Conservation (phyloP, 306 rosid species). For the Cercis canadensis region DNA sequence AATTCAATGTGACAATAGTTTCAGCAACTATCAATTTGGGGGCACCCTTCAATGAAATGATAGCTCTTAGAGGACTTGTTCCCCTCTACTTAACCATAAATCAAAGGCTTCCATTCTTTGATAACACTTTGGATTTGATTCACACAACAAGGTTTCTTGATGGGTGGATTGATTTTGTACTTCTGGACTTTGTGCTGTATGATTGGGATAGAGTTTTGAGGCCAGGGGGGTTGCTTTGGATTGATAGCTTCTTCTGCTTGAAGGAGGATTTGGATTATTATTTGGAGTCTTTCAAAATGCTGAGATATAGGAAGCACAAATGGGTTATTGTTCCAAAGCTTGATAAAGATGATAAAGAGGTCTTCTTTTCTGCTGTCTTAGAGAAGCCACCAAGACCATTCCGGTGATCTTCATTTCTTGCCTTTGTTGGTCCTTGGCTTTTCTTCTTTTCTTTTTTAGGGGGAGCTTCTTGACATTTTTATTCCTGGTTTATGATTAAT, state of each 20-base stretch:
- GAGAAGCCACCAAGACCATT: conserved; percentile 80
- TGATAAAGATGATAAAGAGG: conserved; percentile 66
- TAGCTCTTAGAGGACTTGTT: conserved; percentile 78
- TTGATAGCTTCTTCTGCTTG: conserved; percentile 76
- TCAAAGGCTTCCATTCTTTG: conserved; percentile 77
- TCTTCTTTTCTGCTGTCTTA: conserved; percentile 79
- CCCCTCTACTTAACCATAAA: conserved; percentile 72
- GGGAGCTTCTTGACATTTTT: neutral
- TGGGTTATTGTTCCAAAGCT: conserved; percentile 78
- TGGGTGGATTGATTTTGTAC: conserved; percentile 79
- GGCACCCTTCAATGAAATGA: conserved; percentile 80
- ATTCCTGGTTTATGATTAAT: neutral
- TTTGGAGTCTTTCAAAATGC: conserved; percentile 55
- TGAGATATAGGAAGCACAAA: conserved; percentile 69
- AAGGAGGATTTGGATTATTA: conserved; percentile 72
- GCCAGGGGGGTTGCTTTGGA: conserved; percentile 85
- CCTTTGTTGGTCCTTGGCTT: neutral
- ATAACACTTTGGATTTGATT: conserved; percentile 77
- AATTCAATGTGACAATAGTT: conserved; percentile 69
- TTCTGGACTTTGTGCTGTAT: conserved; percentile 70
- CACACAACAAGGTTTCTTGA: conserved; percentile 82
- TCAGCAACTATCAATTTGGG: conserved; percentile 71
- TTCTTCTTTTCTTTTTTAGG: too few relatives aligned
- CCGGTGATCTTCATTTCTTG: conserved; percentile 35
- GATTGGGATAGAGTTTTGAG: conserved; percentile 84